phyloP scores from a whole-genome alignment of 2,329 filamentous ascomycete genomes.

The Sarocladiaceae sp. region DNA sequence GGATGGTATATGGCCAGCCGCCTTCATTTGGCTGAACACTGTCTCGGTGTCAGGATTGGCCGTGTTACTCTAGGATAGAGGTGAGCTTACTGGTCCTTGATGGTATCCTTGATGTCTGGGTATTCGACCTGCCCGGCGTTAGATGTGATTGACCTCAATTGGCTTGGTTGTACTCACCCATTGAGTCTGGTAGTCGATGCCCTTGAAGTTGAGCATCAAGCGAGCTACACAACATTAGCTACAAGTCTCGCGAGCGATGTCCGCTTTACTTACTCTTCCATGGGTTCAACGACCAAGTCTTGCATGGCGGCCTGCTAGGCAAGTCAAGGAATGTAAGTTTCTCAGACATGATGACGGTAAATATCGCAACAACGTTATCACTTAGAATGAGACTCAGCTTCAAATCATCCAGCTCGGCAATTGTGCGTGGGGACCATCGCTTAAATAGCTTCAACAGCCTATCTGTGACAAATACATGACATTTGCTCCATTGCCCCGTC shows the following conservation, averaged over 20 bases:
- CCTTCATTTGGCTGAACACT: constrained; percentile 35
- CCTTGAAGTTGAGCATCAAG: constrained; percentile 60
- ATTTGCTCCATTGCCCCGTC: neutral
- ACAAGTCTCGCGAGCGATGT: constrained; percentile 12
- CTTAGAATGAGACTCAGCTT: neutral
- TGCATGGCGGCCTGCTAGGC: constrained; percentile 43
- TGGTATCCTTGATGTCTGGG: constrained; percentile 51
- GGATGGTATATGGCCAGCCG: constrained; percentile 46
- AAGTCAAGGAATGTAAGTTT: constrained; percentile 56
- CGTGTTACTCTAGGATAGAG: neutral
- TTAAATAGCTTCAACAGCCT: neutral
- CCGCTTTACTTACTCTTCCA: constrained; percentile 52
- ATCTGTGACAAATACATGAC: neutral
- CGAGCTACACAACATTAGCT: constrained; percentile 40
- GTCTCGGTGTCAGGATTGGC: neutral
- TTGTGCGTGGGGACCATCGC: neutral
- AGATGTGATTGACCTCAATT: neutral
- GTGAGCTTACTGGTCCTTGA: constrained; percentile 45
- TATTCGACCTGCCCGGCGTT: constrained; percentile 45
- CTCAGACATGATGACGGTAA: constrained; percentile 17
- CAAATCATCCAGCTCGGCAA: no score
- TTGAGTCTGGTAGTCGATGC: constrained; percentile 58
- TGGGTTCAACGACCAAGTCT: constrained; percentile 57
- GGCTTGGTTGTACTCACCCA: constrained; percentile 34
- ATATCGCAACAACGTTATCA: neutral